Evolutionary conservation across 139 green algal genomes (phyloP).

Genomic region (Chlorella sp.): DNA sequence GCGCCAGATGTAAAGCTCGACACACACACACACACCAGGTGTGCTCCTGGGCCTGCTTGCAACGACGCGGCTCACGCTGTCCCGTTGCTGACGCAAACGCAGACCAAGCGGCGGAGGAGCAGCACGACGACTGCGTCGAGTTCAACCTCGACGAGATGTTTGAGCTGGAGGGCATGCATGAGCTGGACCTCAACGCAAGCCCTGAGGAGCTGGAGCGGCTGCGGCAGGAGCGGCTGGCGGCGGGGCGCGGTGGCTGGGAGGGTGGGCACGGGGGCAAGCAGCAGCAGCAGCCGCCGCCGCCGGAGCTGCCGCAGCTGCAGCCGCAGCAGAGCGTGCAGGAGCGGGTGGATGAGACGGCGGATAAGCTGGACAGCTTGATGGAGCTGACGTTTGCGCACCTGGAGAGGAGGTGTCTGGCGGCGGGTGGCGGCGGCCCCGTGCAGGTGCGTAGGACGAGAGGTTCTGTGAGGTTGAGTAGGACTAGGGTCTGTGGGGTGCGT

Average conservation of each 20-base stretch:
- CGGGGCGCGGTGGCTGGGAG: conserved; percentile 2
- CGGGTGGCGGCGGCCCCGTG: no score
- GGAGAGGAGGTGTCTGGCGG: conserved; percentile 12
- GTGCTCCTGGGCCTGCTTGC: conserved; percentile 3
- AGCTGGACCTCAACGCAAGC: conserved; percentile 47
- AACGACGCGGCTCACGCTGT: no score
- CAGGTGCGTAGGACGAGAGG: no score
- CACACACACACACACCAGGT: no score
- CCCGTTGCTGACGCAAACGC: no score
- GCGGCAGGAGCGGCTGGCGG: conserved; percentile 12
- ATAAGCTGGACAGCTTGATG: conserved; percentile 90
- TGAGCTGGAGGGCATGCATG: conserved; percentile 73
- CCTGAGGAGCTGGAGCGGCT: conserved; percentile 17
- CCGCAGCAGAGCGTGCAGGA: conserved; percentile 1
- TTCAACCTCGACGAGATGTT: conserved; percentile 71
- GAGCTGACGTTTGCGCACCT: conserved; percentile 74
- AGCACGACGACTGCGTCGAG: conserved; percentile 44
- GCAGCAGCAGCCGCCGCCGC: conserved; percentile 4
- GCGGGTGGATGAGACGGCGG: conserved; percentile 51
- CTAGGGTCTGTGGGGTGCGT: no score
- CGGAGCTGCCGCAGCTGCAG: conserved; percentile 1
- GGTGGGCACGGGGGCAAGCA: not conserved
- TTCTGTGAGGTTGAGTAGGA: no score
- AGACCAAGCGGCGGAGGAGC: conserved; percentile 39
- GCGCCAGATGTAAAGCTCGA: no score